phyloP scores from a whole-genome alignment of 805 yeast genomes.

The Candida multigemmis region DNA sequence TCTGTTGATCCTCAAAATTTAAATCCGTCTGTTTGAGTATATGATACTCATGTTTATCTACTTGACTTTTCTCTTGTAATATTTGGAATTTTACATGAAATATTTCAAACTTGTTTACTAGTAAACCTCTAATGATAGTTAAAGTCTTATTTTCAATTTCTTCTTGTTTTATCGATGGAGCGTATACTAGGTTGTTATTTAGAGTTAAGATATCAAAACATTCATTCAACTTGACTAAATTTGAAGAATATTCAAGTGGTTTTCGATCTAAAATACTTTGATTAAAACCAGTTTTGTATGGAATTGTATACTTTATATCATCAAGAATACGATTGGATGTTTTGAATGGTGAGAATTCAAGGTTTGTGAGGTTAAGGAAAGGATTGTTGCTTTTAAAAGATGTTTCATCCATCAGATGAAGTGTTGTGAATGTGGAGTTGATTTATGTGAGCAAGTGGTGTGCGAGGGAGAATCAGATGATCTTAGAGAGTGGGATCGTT shows the following conservation, averaged over 20 bases:
- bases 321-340: conserved; percentile 62
- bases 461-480: too few relatives aligned
- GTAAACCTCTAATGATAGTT: conserved; percentile 21
- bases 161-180: conserved; percentile 18
- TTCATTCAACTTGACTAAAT: conserved; percentile 6
- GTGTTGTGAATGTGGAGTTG: too few relatives aligned
- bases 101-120: conserved; percentile 10
- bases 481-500: too few relatives aligned
- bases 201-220: conserved; percentile 17
- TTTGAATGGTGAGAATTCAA: conserved; percentile 49
- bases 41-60: conserved; percentile 30
- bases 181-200: conserved; percentile 22
- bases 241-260: conserved; percentile 30
- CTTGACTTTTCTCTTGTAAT: conserved; percentile 14
- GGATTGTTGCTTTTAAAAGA: too few relatives aligned
- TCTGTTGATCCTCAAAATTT: too few relatives aligned
- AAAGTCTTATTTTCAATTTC: conserved; percentile 9
- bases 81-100: conserved; percentile 22
- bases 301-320: conserved; percentile 38
- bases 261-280: conserved; percentile 15
- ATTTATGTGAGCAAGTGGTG: too few relatives aligned
- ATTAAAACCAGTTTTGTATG: conserved; percentile 7
- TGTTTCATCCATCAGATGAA: too few relatives aligned
- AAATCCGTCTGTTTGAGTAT: too few relatives aligned
- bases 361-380: too few relatives aligned